Evolutionary conservation across 768 basidiomycete species (phyloP).

Genomic region (Lyophyllum decastes): DNA sequence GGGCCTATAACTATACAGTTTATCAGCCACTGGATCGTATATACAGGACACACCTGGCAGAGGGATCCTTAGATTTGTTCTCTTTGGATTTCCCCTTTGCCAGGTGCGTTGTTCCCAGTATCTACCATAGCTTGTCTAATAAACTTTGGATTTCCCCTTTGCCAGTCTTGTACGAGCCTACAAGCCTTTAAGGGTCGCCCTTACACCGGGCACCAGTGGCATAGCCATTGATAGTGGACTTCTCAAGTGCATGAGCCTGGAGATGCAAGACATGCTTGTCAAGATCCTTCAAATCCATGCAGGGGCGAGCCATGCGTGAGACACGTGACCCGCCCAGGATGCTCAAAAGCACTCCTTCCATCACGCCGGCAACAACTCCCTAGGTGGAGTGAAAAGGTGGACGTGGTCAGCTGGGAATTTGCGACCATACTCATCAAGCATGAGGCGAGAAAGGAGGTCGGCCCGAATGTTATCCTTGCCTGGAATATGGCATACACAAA

Average conservation of each 20-base stretch:
- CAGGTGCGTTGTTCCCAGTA: no score
- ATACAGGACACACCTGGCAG: no score
- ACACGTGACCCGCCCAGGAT: slow-evolving; percentile 7
- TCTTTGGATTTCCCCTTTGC: no score
- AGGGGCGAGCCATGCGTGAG: neutral
- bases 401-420: slow-evolving; percentile 19
- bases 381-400: slow-evolving; percentile 18
- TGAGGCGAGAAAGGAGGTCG: slow-evolving; percentile 17
- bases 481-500: slow-evolving; percentile 16
- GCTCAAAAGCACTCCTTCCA: slow-evolving; percentile 21
- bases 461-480: slow-evolving; percentile 18
- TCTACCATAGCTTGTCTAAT: no score
- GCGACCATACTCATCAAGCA: slow-evolving; percentile 17
- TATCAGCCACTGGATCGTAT: no score
- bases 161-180: no score
- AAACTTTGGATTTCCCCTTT: no score
- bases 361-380: slow-evolving; percentile 13
- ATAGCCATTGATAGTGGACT: slow-evolving; percentile 16
- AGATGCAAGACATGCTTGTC: slow-evolving; percentile 7
- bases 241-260: slow-evolving; percentile 15
- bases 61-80: no score
- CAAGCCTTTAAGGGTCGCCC: no score
- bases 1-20: no score
- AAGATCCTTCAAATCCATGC: neutral
- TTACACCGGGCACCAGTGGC: slow-evolving; percentile 15